These are phyloP conservation scores for Phytophthora europaea DNA, from an alignment of 352 stramenopile species.

Conservation along the genomic window DNA sequence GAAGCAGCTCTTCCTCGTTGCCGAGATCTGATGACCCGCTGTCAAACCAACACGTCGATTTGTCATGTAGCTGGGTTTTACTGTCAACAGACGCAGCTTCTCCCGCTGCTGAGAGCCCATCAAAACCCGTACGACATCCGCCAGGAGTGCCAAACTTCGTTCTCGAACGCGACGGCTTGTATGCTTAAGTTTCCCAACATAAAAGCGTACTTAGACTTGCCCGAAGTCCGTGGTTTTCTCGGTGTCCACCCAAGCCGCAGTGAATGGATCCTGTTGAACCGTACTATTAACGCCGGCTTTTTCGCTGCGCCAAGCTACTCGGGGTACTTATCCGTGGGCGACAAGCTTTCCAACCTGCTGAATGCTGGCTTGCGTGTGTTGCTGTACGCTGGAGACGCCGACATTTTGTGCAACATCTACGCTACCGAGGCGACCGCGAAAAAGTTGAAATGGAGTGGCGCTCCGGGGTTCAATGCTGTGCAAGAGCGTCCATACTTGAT, in stretches of 20 bases:
- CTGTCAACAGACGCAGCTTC: slow-evolving; percentile 50
- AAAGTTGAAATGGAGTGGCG: slow-evolving; percentile 42
- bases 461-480: slow-evolving; percentile 28
- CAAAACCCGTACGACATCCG: slow-evolving; percentile 77
- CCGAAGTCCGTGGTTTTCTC: slow-evolving; percentile 40
- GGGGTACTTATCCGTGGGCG: slow-evolving; percentile 63
- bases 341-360: slow-evolving; percentile 29
- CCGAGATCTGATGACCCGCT: slow-evolving; percentile 27
- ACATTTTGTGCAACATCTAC: slow-evolving; percentile 52
- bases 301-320: slow-evolving; percentile 28
- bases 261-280: slow-evolving; percentile 92
- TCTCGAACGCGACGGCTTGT: slow-evolving; percentile 26
- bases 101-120: slow-evolving; percentile 38
- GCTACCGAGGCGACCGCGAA: slow-evolving; percentile 42
- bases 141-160: slow-evolving; percentile 28
- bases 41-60: slow-evolving; percentile 23
- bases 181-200: slow-evolving; percentile 48
- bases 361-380: slow-evolving; percentile 32
- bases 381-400: slow-evolving; percentile 41
- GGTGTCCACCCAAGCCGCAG: slow-evolving; percentile 37
- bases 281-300: slow-evolving; percentile 92
- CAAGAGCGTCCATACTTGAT: slow-evolving; percentile 14
- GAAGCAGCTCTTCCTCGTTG: slow-evolving; percentile 30
- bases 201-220: slow-evolving; percentile 65
- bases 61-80: slow-evolving; percentile 39